Base-by-base conservation (phyloP, 2,329 filamentous ascomycete genomes). In the Trichoderma lentiforme region DNA sequence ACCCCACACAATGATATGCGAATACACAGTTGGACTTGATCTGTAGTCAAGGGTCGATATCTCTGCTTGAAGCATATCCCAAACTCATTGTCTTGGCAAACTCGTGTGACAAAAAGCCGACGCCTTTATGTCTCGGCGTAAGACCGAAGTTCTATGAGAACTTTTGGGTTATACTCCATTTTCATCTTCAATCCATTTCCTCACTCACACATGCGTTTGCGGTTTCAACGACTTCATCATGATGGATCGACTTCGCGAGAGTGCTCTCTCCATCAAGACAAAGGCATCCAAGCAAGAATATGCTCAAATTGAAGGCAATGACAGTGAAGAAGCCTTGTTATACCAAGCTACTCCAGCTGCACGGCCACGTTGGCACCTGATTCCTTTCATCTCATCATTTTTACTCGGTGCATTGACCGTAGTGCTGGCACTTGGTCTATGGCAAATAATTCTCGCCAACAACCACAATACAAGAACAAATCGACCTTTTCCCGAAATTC, bases 401-500 rank as follows among this genome's bases (percentile, higher is more conserved):
- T 12, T 71, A n/a, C 39, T 71, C 24, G 71, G 71, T 2, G 21
- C 39, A 28, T 32, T 72, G 57, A n/a, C 51, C 1, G 47, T 64
- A 21, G 43, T 60, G 15, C 58, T 72, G 6, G 72, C 51, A 32
- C 32, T 64, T 12, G 60, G 53, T 62, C 30, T 26, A 36, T 36
- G 24, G 12, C 47, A 63, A 47, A 24, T n/a, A 0, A 24, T 47
- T 15, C 5, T 18, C 15, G 14, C 61, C 21, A 26, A 47, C 1
- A 63, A 47, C 7, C 34, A 63, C 24, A 14, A 5, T 12, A 28
- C 43, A 15, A 47, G 34, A 12, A n/a, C 60, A 3, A 73, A 72
- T 47, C 65, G 72, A 9, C 39, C n/a, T 3, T 67, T 72, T 24
- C 72, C 72, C 2, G 61, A 70, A 21, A 72, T 72, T 4, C 71